Evolutionary conservation across 352 stramenopile species (phyloP).

Genomic region (Phytophthora citricola): DNA sequence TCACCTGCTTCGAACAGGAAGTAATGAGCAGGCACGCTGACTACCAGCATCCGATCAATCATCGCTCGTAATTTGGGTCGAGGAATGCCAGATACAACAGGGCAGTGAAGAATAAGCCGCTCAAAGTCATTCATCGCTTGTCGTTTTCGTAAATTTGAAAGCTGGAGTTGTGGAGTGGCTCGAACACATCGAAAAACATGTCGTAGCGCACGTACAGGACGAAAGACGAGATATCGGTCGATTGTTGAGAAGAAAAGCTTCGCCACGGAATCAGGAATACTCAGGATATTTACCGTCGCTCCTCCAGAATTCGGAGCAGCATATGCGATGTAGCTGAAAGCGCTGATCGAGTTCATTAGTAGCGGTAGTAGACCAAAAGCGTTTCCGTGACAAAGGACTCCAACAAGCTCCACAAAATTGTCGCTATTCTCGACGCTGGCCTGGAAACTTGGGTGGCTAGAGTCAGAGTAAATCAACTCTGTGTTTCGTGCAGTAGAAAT

Average conservation of each 20-base stretch:
- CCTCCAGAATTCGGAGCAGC: slow-evolving; percentile 9
- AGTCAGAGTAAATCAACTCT: too few relatives aligned
- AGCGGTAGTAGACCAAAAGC: slow-evolving; percentile 55
- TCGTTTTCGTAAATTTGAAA: background rate
- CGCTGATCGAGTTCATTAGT: slow-evolving; percentile 40
- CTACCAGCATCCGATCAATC: slow-evolving; percentile 19
- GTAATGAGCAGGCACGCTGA: slow-evolving; percentile 22
- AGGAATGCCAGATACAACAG: slow-evolving; percentile 34
- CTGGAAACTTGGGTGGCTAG: too few relatives aligned
- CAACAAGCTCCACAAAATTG: slow-evolving; percentile 38
- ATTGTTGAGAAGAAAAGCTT: slow-evolving; percentile 36
- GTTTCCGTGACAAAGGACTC: slow-evolving; percentile 42
- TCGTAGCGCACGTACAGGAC: slow-evolving; percentile 45
- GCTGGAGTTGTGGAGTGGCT: background rate
- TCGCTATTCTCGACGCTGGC: too few relatives aligned
- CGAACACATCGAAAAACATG: slow-evolving; percentile 30
- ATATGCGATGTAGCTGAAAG: slow-evolving; percentile 52
- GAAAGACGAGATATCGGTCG: slow-evolving; percentile 50
- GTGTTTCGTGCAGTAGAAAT: too few relatives aligned
- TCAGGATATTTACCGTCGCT: slow-evolving; percentile 31
- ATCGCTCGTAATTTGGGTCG: slow-evolving; percentile 22
- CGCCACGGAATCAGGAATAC: slow-evolving; percentile 36
- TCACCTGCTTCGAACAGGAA: slow-evolving; percentile 42
- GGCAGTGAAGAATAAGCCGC: slow-evolving; percentile 25
- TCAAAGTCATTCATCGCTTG: slow-evolving; percentile 21